Base-by-base conservation (phyloP, 2,329 filamentous ascomycete species). In the Scleromitrula shiraiana region DNA sequence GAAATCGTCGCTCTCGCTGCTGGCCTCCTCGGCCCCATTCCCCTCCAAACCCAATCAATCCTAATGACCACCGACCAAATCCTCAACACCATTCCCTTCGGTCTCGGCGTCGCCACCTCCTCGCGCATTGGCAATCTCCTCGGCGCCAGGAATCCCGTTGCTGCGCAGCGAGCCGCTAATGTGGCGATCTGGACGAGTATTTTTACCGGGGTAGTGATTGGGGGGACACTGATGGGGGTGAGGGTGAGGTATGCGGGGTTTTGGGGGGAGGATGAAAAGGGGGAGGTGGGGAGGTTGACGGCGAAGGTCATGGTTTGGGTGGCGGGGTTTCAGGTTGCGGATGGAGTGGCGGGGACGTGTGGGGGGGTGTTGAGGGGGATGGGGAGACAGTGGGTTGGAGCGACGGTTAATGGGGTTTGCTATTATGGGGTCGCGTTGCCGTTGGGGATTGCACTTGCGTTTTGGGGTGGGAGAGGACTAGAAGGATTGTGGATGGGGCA, bases 11-110 rank as follows among this genome's bases (percentile, higher is more conserved):
- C 88, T 1, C 75, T 94, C 0, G 86, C 85, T 2, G 88, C 88
- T 5, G 88, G 88, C 1, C 77, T 82, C 29, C 75, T 95, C 0
- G 89, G 89, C 3, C 90, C 85, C 0, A 77, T 89, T 27, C 76
- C 87, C 0, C 73, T 95, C 0, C 88, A 88, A 1, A 85, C 88
- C 0, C 88, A 95, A 65, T 85, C 80, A 40, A 86, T 94, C 19
- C 89, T 95, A 63, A 94, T 94, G 88, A 94, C 88, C 0, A 80
- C 85, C 0, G 88, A 94, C 63, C 86, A 91, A 62, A 78, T 90
- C 49, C 82, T 85, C 2, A 67, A 80, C 61, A 94, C 88, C 0
- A 84, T 95, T 37, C 88, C 88, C 0, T 95, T 95, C 58, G 88
- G 89, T 0, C 75, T 94, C 0, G 88, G 88, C 0, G 87, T 95